Percentiles rank a stretch among this genome's conserved stretches.
These are phyloP conservation scores for Ormosia semicastrata DNA, from an alignment of 306 rosid species.

Conservation along the genomic window DNA sequence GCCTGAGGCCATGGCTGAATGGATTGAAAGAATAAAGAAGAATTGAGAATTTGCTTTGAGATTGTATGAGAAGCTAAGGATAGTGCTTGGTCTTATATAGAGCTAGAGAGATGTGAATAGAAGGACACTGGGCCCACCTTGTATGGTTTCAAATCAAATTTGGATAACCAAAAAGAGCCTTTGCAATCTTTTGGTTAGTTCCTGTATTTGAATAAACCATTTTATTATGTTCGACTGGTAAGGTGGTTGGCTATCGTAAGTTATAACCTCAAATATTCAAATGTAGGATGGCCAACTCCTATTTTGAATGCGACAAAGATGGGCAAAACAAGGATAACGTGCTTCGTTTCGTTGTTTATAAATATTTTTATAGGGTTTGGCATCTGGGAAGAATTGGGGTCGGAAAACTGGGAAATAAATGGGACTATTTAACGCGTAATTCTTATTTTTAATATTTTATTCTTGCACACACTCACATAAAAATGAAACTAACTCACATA, in stretches of 20 bases:
- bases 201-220: not conserved
- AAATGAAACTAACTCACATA: too few relatives aligned
- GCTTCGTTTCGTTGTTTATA: not conserved
- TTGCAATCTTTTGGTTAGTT: not conserved
- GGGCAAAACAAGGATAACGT: not conserved
- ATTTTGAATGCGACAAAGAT: not conserved
- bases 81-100: constrained; percentile 19
- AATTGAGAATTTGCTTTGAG: not conserved
- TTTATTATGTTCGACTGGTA: not conserved
- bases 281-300: constrained; percentile 19
- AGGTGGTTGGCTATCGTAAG: not conserved
- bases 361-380: not conserved
- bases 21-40: not conserved
- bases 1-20: constrained; percentile 14
- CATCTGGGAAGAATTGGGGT: too few relatives aligned
- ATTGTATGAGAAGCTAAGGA: not conserved
- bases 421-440: too few relatives aligned
- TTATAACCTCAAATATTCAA: constrained; percentile 11
- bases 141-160: not conserved
- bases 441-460: too few relatives aligned
- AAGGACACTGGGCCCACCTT: not conserved
- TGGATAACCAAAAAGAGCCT: not conserved
- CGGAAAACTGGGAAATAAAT: too few relatives aligned
- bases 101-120: not conserved
- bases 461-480: too few relatives aligned